Evolutionary conservation across 805 yeast genomes (phyloP).

Genomic region (Pichia heedii): DNA sequence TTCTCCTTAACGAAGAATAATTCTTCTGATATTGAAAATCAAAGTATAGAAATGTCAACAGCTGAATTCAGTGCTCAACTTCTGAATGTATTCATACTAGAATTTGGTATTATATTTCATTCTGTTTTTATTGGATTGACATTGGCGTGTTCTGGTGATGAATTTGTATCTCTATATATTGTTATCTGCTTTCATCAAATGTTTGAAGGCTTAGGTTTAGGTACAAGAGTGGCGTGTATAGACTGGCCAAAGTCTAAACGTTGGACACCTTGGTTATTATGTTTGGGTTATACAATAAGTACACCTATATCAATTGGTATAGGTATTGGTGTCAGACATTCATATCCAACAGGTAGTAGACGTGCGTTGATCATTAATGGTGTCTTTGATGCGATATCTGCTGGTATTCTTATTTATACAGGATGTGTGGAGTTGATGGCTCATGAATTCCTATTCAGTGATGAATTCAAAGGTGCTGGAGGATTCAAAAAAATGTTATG

Average conservation of each 20-base stretch:
- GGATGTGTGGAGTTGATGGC: slow-evolving; percentile 77
- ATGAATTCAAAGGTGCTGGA: slow-evolving; percentile 52
- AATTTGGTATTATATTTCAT: slow-evolving; percentile 76
- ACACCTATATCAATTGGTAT: slow-evolving; percentile 73
- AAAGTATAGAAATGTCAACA: neutral
- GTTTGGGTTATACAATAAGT: slow-evolving; percentile 41
- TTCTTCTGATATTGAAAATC: neutral
- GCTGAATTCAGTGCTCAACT: slow-evolving; percentile 45
- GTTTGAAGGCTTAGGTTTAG: slow-evolving; percentile 82
- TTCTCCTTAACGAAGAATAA: neutral
- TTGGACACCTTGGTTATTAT: slow-evolving; percentile 50
- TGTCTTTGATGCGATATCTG: slow-evolving; percentile 62
- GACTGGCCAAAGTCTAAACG: slow-evolving; percentile 35
- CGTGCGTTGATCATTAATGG: slow-evolving; percentile 60
- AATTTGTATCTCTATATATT: slow-evolving; percentile 60
- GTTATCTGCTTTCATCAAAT: slow-evolving; percentile 69
- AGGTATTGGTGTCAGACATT: slow-evolving; percentile 64
- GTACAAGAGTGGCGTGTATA: slow-evolving; percentile 60
- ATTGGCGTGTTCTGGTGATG: slow-evolving; percentile 69
- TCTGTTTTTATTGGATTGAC: slow-evolving; percentile 76
- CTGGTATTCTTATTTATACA: slow-evolving; percentile 72
- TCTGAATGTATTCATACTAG: slow-evolving; percentile 49
- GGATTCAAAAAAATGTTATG: slow-evolving; percentile 42
- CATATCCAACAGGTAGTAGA: slow-evolving; percentile 51
- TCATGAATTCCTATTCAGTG: slow-evolving; percentile 57